Conservation (phyloP, 805 yeast genomes). For the Saccharomycopsis capsularis region DNA sequence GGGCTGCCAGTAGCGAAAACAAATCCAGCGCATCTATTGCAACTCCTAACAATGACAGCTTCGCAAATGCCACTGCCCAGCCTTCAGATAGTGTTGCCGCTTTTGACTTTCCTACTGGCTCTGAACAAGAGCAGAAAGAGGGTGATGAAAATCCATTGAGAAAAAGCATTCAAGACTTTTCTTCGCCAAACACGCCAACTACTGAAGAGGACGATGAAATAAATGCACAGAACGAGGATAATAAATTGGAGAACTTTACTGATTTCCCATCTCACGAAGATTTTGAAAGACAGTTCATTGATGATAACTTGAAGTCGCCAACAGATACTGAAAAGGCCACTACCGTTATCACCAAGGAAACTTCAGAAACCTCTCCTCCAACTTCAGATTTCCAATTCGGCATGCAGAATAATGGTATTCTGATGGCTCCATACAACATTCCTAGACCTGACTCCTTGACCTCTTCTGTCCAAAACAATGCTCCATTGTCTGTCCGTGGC, state of each 20-base stretch:
- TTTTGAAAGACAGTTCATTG: conserved; percentile 19
- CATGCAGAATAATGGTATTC: conserved; percentile 26
- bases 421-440: conserved; percentile 29
- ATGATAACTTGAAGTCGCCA: conserved; percentile 12
- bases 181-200: not conserved
- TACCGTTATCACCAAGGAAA: conserved; percentile 23
- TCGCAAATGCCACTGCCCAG: not conserved
- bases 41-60: not conserved
- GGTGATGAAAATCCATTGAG: not conserved
- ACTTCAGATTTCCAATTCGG: conserved; percentile 20
- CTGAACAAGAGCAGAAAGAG: not conserved
- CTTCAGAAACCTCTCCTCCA: conserved; percentile 24
- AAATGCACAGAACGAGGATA: conserved; percentile 1
- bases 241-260: conserved; percentile 11
- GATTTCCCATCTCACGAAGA: conserved; percentile 21
- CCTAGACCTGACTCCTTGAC: conserved; percentile 74
- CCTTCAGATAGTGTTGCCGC: not conserved
- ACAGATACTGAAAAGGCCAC: conserved; percentile 21
- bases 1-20: not conserved
- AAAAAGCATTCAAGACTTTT: not conserved
- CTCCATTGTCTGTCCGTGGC: conserved; percentile 85
- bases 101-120: not conserved
- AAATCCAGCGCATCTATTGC: not conserved
- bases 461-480: conserved; percentile 86
- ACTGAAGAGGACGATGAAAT: conserved; percentile 1